phyloP scores from a whole-genome alignment of 306 rosid species.

The Aeschynomene evenia region DNA sequence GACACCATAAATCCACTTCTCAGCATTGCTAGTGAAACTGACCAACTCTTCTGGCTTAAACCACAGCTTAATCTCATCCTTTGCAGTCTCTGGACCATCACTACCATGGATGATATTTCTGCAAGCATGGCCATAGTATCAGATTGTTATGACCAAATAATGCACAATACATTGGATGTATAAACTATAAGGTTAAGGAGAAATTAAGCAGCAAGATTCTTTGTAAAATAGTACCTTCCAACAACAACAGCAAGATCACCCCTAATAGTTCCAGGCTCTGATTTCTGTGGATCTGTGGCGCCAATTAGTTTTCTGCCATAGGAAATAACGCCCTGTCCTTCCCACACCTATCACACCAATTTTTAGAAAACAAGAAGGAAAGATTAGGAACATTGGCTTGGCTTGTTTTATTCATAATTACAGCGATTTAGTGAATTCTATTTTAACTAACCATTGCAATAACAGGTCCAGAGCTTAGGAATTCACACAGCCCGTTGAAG shows the following conservation, averaged over 20 bases:
- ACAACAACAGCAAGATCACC: slow-evolving; percentile 95
- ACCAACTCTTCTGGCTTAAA: slow-evolving; percentile 87
- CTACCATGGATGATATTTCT: slow-evolving; percentile 98
- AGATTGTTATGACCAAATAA: slow-evolving; percentile 24
- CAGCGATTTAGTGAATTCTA: slow-evolving; percentile 34
- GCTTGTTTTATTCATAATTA: background rate
- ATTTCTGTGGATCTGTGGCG: slow-evolving; percentile 96
- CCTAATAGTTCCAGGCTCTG: slow-evolving; percentile 95
- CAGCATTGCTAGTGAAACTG: slow-evolving; percentile 76
- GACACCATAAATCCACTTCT: slow-evolving; percentile 85
- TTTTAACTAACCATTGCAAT: slow-evolving; percentile 69
- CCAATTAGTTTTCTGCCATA: slow-evolving; percentile 92
- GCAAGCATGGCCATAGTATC: slow-evolving; percentile 1
- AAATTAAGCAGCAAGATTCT: background rate
- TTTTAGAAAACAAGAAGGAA: slow-evolving; percentile 4
- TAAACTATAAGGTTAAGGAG: background rate
- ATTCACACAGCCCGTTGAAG: slow-evolving; percentile 83
- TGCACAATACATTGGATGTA: background rate
- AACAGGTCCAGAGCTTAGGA: slow-evolving; percentile 95
- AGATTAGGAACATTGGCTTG: slow-evolving; percentile 24
- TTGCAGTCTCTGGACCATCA: slow-evolving; percentile 92
- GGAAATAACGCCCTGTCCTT: slow-evolving; percentile 89
- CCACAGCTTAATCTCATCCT: slow-evolving; percentile 87
- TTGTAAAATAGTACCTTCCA: slow-evolving; percentile 66
- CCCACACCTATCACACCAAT: slow-evolving; percentile 72